phyloP scores from a whole-genome alignment of 352 stramenopile genomes.

The Phytophthora ohioensis region DNA sequence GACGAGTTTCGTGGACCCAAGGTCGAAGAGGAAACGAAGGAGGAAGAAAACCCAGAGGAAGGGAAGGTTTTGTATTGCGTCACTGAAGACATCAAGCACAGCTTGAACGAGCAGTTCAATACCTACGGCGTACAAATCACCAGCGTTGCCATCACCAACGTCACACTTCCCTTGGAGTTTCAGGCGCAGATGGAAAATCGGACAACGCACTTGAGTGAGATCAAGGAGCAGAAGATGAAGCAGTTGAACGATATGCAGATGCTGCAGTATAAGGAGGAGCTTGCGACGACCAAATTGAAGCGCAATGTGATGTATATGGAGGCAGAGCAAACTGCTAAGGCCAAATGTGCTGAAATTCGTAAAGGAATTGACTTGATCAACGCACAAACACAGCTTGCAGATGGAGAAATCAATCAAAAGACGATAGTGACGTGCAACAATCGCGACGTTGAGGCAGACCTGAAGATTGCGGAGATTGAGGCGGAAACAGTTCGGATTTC shows the following conservation, averaged over 20 bases:
- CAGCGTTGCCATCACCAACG: slow-evolving; percentile 73
- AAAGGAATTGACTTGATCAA: slow-evolving; percentile 61
- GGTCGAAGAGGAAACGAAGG: not conserved
- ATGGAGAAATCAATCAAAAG: slow-evolving; percentile 67
- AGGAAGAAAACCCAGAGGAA: slow-evolving; percentile 4
- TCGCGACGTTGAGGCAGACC: slow-evolving; percentile 42
- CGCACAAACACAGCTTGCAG: slow-evolving; percentile 57
- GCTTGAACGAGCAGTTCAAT: slow-evolving; percentile 77
- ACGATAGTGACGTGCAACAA: slow-evolving; percentile 58
- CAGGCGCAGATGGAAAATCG: slow-evolving; percentile 72
- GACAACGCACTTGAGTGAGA: slow-evolving; percentile 69
- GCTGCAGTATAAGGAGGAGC: slow-evolving; percentile 57
- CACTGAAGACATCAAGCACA: slow-evolving; percentile 67
- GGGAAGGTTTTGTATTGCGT: slow-evolving; percentile 56
- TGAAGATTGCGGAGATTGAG: slow-evolving; percentile 51
- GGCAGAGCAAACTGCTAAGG: slow-evolving; percentile 59
- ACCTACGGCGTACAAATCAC: slow-evolving; percentile 73
- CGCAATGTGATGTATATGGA: slow-evolving; percentile 49
- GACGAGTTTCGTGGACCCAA: slow-evolving; percentile 30
- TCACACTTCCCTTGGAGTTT: slow-evolving; percentile 60
- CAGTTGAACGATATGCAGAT: slow-evolving; percentile 78
- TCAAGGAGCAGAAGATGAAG: slow-evolving; percentile 84
- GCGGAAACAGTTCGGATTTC: slow-evolving; percentile 59
- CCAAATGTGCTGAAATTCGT: slow-evolving; percentile 50
- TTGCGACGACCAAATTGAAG: slow-evolving; percentile 55